Conservation (phyloP, 1,284 basidiomycete species). For the Abortiporus biennis region DNA sequence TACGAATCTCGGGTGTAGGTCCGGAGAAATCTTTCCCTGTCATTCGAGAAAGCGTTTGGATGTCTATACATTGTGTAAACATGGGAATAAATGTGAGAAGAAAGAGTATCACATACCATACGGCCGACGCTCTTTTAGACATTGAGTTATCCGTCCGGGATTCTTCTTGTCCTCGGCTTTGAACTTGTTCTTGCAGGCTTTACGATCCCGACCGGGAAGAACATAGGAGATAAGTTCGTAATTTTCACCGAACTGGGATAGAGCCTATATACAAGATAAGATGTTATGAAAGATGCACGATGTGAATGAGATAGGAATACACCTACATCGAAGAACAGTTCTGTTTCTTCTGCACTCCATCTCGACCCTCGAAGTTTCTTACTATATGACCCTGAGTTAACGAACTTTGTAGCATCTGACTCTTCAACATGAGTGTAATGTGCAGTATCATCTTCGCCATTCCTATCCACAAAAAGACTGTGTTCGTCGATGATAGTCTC, state of each 20-base stretch:
- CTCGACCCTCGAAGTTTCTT: conserved; percentile 72
- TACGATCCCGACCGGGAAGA: conserved; percentile 80
- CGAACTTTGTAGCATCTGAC: conserved; percentile 75
- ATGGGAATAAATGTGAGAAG: conserved; percentile 1
- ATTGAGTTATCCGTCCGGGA: conserved; percentile 59
- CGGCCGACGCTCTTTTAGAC: conserved; percentile 59
- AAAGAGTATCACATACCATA: conserved; percentile 44
- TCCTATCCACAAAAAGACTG: conserved; percentile 69
- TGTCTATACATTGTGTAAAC: conserved; percentile 39
- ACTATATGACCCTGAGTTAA: conserved; percentile 79
- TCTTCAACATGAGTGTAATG: conserved; percentile 79
- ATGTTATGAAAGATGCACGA: not conserved
- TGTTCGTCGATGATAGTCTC: conserved; percentile 79
- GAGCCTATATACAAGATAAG: conserved; percentile 42
- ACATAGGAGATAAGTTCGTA: conserved; percentile 87
- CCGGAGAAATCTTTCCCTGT: conserved; percentile 80
- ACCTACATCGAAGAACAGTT: conserved; percentile 77
- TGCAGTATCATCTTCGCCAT: conserved; percentile 54
- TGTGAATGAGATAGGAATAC: not conserved
- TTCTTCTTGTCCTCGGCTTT: conserved; percentile 82
- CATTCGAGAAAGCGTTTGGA: conserved; percentile 62
- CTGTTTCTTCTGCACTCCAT: conserved; percentile 84
- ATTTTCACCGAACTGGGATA: conserved; percentile 86
- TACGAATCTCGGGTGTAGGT: conserved; percentile 64
- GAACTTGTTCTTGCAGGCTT: conserved; percentile 89